Percentiles rank a stretch among this genome's conserved stretches.
Conservation (phyloP, 192 early-diverging fungal genomes). For the Coemansia sp. region DNA sequence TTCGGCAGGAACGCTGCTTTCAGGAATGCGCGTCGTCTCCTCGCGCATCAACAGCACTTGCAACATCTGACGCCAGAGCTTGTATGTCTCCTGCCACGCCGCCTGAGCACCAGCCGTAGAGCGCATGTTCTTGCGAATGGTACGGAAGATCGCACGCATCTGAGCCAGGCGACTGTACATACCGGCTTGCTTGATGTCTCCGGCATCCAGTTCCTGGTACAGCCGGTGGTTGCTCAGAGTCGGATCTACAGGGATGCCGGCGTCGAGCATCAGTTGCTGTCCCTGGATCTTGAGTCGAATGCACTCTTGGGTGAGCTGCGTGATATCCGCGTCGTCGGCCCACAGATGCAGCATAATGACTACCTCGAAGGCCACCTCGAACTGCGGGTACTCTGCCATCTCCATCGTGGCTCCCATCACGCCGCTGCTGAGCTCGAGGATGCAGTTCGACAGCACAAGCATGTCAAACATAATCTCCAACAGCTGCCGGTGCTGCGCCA, state of each 20-base stretch:
- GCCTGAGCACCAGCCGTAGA: slow-evolving; percentile 52
- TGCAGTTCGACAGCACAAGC: slow-evolving; percentile 68
- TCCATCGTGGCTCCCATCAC: slow-evolving; percentile 59
- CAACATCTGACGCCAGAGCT: slow-evolving; percentile 58
- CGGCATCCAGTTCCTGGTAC: slow-evolving; percentile 79
- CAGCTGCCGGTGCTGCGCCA: slow-evolving; percentile 53
- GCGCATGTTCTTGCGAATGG: slow-evolving; percentile 56
- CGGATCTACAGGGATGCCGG: slow-evolving; percentile 63
- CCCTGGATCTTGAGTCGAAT: slow-evolving; percentile 42
- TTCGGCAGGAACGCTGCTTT: slow-evolving; percentile 16
- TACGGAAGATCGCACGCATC: slow-evolving; percentile 54
- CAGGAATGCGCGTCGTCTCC: slow-evolving; percentile 44
- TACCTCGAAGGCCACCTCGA: slow-evolving; percentile 63
- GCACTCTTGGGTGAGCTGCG: slow-evolving; percentile 47
- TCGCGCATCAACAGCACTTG: slow-evolving; percentile 55
- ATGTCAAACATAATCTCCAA: slow-evolving; percentile 58
- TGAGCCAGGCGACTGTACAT: slow-evolving; percentile 52
- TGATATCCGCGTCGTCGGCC: slow-evolving; percentile 59
- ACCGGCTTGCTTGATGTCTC: slow-evolving; percentile 73
- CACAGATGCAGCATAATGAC: slow-evolving; percentile 69
- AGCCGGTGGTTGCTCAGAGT: slow-evolving; percentile 82
- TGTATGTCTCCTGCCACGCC: slow-evolving; percentile 57
- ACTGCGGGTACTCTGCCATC: slow-evolving; percentile 57
- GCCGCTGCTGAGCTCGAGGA: slow-evolving; percentile 72
- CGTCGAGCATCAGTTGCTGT: slow-evolving; percentile 60